A percentile compares a stretch with the other conserved stretches of the same genome.
These are phyloP conservation scores for Gonapodya prolifera DNA, from an alignment of 192 early-diverging fungal genomes.

Conservation along the genomic window DNA sequence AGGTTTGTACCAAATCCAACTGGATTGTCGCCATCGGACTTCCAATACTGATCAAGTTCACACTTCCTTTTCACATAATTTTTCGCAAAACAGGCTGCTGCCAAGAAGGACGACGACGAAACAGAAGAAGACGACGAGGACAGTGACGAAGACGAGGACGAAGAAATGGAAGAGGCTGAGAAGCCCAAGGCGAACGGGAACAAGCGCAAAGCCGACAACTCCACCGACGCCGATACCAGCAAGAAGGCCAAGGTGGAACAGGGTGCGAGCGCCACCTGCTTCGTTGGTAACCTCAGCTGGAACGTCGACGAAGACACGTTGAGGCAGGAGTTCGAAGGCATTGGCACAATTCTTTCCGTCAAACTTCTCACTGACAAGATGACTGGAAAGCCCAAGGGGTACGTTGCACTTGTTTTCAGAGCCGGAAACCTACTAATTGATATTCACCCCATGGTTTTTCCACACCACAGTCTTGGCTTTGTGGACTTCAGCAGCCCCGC, in stretches of 20 bases:
- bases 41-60: conserved; percentile 11
- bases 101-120: conserved; percentile 31
- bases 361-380: conserved; percentile 67
- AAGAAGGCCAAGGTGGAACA: conserved; percentile 16
- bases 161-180: conserved; percentile 44
- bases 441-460: neutral
- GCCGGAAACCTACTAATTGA: neutral
- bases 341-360: conserved; percentile 56
- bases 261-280: conserved; percentile 39
- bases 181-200: conserved; percentile 5
- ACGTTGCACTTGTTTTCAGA: conserved; percentile 2
- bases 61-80: too few relatives aligned
- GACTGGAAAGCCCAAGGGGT: conserved; percentile 64
- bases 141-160: conserved; percentile 13
- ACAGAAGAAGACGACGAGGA: conserved; percentile 17
- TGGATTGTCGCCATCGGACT: conserved; percentile 14
- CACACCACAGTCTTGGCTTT: conserved; percentile 60
- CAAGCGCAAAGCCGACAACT: conserved; percentile 11
- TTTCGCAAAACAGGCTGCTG: conserved; percentile 21
- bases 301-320: conserved; percentile 55
- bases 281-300: conserved; percentile 64
- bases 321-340: conserved; percentile 42
- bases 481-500: conserved; percentile 59
- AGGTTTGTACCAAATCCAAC: conserved; percentile 13
- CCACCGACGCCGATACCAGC: conserved; percentile 20